A percentile compares a stretch with the other conserved stretches of the same genome.
phyloP scores from a whole-genome alignment of 1,139 yeast species.

The Kodamaea derodonti region DNA sequence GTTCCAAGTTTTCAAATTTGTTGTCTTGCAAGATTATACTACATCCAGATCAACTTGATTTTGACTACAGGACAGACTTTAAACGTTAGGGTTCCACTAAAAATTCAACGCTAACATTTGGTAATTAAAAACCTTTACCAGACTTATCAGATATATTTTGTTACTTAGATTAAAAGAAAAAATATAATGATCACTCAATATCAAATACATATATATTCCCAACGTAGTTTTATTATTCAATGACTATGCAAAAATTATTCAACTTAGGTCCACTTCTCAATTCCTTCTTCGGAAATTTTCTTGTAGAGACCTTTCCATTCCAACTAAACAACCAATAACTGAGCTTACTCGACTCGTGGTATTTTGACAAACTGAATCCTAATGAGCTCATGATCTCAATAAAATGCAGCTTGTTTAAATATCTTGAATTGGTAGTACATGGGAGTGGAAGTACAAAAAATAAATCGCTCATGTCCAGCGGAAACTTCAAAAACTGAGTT shows the following conservation, averaged over 20 bases:
- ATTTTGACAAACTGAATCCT: conserved; percentile 50
- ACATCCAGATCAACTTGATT: conserved; percentile 14
- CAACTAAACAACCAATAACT: conserved; percentile 69
- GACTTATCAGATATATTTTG: no score
- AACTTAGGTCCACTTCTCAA: conserved; percentile 48
- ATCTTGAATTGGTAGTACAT: conserved; percentile 78
- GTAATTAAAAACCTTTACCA: no score
- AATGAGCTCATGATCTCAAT: conserved; percentile 48
- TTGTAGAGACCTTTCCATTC: conserved; percentile 25
- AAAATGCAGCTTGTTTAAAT: conserved; percentile 49
- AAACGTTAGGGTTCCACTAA: conserved; percentile 17
- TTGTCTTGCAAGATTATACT: conserved; percentile 20
- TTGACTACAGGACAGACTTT: conserved; percentile 19
- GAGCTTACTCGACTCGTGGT: conserved; percentile 67
- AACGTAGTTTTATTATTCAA: conserved; percentile 6
- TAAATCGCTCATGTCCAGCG: conserved; percentile 32
- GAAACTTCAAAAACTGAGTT: conserved; percentile 48
- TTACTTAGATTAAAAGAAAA: no score
- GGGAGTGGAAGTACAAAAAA: conserved; percentile 88
- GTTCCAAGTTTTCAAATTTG: conserved; percentile 26
- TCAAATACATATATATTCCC: no score
- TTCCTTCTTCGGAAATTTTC: conserved; percentile 39
- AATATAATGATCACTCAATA: no score
- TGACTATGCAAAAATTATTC: conserved; percentile 60
- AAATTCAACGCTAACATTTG: not conserved